phyloP scores from a whole-genome alignment of 1,139 yeast species.

The Debaryomyces sp. region DNA sequence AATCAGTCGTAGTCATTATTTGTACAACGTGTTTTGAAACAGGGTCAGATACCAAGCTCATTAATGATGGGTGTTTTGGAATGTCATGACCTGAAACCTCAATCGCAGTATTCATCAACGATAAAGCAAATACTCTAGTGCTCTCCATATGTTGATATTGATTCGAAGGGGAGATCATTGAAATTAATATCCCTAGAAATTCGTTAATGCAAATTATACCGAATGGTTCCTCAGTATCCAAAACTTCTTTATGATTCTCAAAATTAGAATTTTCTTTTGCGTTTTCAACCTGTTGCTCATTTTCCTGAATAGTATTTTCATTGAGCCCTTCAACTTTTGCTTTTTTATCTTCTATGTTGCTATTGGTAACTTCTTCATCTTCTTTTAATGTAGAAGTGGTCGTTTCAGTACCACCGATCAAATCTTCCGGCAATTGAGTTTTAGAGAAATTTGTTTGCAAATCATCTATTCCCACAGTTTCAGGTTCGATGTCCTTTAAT shows the following conservation, averaged over 20 bases:
- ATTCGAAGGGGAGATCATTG: constrained; percentile 81
- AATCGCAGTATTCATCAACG: constrained; percentile 73
- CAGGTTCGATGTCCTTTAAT: constrained; percentile 60
- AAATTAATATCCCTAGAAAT: constrained; percentile 73
- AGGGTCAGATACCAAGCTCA: constrained; percentile 73
- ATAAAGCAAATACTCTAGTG: constrained; percentile 80
- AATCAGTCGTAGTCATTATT: constrained; percentile 71
- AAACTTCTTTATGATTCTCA: background rate
- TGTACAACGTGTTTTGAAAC: constrained; percentile 83
- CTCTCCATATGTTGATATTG: constrained; percentile 86
- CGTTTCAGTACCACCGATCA: constrained; percentile 41
- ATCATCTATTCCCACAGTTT: constrained; percentile 28
- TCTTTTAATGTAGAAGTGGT: constrained; percentile 6
- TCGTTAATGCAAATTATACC: constrained; percentile 73
- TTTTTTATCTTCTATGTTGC: background rate
- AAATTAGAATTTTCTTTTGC: background rate
- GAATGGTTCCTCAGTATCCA: constrained; percentile 46
- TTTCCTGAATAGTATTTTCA: constrained; percentile 6
- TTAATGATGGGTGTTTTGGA: constrained; percentile 65
- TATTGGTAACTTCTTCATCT: constrained; percentile 12
- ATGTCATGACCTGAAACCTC: constrained; percentile 79
- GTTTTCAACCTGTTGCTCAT: constrained; percentile 9
- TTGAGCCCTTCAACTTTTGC: constrained; percentile 5
- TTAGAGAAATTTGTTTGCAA: constrained; percentile 39
- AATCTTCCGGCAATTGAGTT: constrained; percentile 42